phyloP scores from a whole-genome alignment of 306 rosid species.

The Macrotyloma uniflorum region DNA sequence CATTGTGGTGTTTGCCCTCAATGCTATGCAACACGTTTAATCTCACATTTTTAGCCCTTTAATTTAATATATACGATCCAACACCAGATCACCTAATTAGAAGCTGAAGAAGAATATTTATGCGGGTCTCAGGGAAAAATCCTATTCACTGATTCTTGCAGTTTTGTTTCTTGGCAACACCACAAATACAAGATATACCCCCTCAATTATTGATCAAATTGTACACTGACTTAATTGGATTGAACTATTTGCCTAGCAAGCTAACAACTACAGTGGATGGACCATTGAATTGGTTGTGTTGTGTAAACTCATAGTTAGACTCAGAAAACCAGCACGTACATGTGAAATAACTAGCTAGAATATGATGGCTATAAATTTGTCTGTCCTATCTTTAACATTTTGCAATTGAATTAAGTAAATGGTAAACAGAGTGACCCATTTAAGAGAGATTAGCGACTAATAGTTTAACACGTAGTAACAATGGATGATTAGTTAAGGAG shows the following conservation, averaged over 20 bases:
- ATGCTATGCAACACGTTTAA: slow-evolving; percentile 49
- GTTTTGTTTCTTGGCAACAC: slow-evolving; percentile 20
- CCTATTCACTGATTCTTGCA: background rate
- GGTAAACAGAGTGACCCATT: background rate
- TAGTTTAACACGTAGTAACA: background rate
- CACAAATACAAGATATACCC: slow-evolving; percentile 6
- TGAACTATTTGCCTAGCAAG: background rate
- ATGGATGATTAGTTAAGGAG: background rate
- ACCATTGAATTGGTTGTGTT: slow-evolving; percentile 8
- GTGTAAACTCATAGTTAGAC: background rate
- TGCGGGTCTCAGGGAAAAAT: background rate
- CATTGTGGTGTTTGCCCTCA: slow-evolving; percentile 51
- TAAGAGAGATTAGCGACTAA: background rate
- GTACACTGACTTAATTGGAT: slow-evolving; percentile 3
- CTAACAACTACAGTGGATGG: background rate
- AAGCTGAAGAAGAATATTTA: background rate
- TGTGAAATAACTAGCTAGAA: background rate
- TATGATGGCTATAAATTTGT: background rate
- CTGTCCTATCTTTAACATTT: background rate
- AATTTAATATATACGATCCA: no score
- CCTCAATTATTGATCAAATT: slow-evolving; percentile 26
- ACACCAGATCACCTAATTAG: background rate
- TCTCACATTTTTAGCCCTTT: background rate
- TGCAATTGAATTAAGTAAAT: background rate
- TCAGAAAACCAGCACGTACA: background rate